A percentile compares a stretch with the other conserved stretches of the same genome.
Evolutionary conservation across 2,329 filamentous ascomycete genomes (phyloP).

Genomic region (Cladosporium sp.): DNA sequence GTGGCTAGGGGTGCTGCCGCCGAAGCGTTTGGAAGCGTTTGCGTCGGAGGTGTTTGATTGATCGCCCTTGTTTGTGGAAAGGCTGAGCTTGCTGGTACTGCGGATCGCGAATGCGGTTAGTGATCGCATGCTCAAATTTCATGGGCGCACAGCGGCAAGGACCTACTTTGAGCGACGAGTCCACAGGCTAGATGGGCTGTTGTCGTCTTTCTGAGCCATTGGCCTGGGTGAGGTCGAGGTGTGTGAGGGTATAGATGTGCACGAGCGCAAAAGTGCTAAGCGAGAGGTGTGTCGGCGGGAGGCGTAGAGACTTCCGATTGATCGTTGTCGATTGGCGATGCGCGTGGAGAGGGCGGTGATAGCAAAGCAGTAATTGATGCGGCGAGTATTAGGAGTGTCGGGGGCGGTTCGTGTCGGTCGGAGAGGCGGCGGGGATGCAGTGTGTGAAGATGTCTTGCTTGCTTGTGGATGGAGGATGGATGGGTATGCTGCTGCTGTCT

Average conservation of each 20-base stretch:
- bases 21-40: constrained; percentile 65
- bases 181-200: constrained; percentile 53
- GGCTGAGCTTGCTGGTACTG: constrained; percentile 84
- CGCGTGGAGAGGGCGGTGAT: not conserved
- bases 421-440: not conserved
- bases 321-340: constrained; percentile 1
- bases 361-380: not conserved
- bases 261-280: constrained; percentile 11
- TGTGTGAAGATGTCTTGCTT: not conserved
- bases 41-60: constrained; percentile 46
- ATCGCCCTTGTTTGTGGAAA: constrained; percentile 67
- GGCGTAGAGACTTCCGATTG: constrained; percentile 11
- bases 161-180: constrained; percentile 77
- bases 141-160: constrained; percentile 2
- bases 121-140: constrained; percentile 2
- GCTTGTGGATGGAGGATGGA: not conserved
- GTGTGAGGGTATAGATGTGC: not conserved
- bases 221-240: constrained; percentile 10
- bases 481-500: constrained; percentile 3
- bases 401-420: not conserved
- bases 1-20: constrained; percentile 62
- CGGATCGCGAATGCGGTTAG: constrained; percentile 27
- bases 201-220: constrained; percentile 33
- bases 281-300: constrained; percentile 7
- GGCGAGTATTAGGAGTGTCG: not conserved